Evolutionary conservation across 768 basidiomycete genomes (phyloP).

Genomic region (Agrocybe praecox): DNA sequence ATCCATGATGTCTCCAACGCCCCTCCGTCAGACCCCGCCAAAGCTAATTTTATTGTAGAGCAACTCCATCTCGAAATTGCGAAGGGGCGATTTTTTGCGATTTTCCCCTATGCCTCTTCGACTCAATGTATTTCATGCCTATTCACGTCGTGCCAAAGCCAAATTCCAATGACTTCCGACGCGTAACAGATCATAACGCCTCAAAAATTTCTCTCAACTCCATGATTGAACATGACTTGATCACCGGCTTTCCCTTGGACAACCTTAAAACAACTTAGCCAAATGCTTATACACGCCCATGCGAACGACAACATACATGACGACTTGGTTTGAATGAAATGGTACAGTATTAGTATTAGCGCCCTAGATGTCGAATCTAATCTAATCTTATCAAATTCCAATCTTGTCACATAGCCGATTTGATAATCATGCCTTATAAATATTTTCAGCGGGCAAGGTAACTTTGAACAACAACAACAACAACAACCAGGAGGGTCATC

Average conservation of each 20-base stretch:
- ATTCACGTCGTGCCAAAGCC: conserved; percentile 40
- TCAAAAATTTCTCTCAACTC: conserved; percentile 27
- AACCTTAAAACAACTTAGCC: conserved; percentile 21
- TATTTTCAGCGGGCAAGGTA: too few relatives aligned
- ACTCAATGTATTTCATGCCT: conserved; percentile 25
- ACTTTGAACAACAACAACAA: too few relatives aligned
- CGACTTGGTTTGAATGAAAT: too few relatives aligned
- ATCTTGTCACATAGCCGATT: too few relatives aligned
- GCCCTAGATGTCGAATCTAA: too few relatives aligned
- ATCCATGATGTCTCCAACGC: conserved; percentile 17
- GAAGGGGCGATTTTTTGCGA: conserved; percentile 19
- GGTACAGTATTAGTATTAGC: too few relatives aligned
- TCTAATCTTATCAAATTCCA: too few relatives aligned
- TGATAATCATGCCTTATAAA: too few relatives aligned
- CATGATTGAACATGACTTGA: conserved; percentile 13
- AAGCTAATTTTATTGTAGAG: conserved; percentile 21
- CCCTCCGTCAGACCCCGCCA: neutral
- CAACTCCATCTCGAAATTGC: conserved; percentile 25
- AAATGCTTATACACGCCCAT: conserved; percentile 5
- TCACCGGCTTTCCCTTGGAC: conserved; percentile 22
- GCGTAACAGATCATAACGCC: conserved; percentile 33
- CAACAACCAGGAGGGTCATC: too few relatives aligned
- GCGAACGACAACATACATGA: too few relatives aligned
- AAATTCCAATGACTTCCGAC: conserved; percentile 19
- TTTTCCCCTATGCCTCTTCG: conserved; percentile 31